Base-by-base conservation (phyloP, 306 rosid genomes). In the Pueraria montana region DNA sequence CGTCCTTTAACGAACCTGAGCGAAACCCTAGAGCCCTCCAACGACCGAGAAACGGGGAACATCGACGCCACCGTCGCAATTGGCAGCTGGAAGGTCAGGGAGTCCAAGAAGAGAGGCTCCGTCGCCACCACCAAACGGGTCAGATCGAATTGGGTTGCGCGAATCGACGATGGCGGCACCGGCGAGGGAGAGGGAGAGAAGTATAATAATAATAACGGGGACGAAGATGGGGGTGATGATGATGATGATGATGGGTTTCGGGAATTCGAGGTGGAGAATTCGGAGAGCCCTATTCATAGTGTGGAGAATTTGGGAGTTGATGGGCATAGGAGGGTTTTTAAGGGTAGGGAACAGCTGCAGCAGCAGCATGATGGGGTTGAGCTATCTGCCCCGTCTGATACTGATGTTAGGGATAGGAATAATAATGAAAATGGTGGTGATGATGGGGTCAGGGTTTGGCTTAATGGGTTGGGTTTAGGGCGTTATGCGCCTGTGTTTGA, bases 361-460 rank as follows among this genome's bases (percentile, higher is more conserved):
- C 86, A 87, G 20, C 45, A 32, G 26, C 86, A 87, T 46, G 97
- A 95, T 11, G 98, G 96, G 4, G 61, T 93, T 21, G 98, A 95
- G 80, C 42, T 93, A 49, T 93, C 97, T 0, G 97, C 87, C 55
- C 98, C 98, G 0, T 92, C 99, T 48, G 98, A 95, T 64, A 92
- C 86, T 9, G 97, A 91, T 84, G 88, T 27, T 1, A 90, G 97
- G 84, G 91, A 87, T 74, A 91, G 98, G 92, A 91, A 86, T 65
- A 85, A 17, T 24, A 64, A 89, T 82, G 91, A 87, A 71, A 87
- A 81, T 83, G 91, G 85, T 59, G 87, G n/a, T n/a, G n/a, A n/a
- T n/a, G 97, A 96, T 87, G 97, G 92, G 62, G 96, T 96, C 34
- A 90, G 95, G 86, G 85, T 90, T 89, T 96, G 98, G 98, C 98